These are phyloP conservation scores for Cutaneotrichosporon spelunceum DNA, from an alignment of 1,284 basidiomycete genomes.

Conservation along the genomic window DNA sequence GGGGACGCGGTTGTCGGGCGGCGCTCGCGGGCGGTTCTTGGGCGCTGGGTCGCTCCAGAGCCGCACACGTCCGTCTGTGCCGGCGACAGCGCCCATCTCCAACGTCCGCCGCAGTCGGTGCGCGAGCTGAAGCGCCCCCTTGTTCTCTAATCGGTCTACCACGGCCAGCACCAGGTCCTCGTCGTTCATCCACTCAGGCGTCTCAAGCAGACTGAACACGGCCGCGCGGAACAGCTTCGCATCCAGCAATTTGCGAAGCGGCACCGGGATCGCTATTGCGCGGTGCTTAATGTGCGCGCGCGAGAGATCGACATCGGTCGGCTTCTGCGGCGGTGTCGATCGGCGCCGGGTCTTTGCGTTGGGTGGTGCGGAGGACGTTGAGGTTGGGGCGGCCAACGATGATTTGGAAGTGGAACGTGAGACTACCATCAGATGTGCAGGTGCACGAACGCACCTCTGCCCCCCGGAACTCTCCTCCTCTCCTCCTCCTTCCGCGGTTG, in stretches of 20 bases:
- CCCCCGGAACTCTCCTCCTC: not conserved
- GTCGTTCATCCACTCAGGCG: slow-evolving; percentile 33
- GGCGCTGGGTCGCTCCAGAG: slow-evolving; percentile 9
- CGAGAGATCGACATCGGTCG: not conserved
- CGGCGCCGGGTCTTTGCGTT: not conserved
- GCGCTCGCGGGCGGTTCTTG: not conserved
- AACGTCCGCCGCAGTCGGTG: slow-evolving; percentile 27
- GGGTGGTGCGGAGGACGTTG: not conserved
- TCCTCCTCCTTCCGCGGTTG: not conserved
- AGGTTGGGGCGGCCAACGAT: not conserved
- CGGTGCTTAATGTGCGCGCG: not conserved
- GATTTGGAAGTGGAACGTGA: not conserved
- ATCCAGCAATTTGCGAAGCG: slow-evolving; percentile 32
- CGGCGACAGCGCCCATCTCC: slow-evolving; percentile 5
- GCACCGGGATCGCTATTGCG: slow-evolving; percentile 22
- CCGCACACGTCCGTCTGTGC: not conserved
- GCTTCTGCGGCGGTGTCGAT: not conserved
- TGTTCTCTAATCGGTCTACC: slow-evolving; percentile 24
- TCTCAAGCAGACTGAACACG: slow-evolving; percentile 36
- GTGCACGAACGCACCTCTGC: not conserved
- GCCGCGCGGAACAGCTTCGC: slow-evolving; percentile 37
- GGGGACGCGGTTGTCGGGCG: slow-evolving; percentile 18
- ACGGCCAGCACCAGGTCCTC: slow-evolving; percentile 23
- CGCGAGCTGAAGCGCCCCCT: slow-evolving; percentile 40
- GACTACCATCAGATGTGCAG: not conserved